A percentile compares a stretch with the other conserved stretches of the same genome.
These are phyloP conservation scores for Thermochaetoides thermophila DNA, from an alignment of 495 filamentous ascomycete genomes.

Conservation along the genomic window DNA sequence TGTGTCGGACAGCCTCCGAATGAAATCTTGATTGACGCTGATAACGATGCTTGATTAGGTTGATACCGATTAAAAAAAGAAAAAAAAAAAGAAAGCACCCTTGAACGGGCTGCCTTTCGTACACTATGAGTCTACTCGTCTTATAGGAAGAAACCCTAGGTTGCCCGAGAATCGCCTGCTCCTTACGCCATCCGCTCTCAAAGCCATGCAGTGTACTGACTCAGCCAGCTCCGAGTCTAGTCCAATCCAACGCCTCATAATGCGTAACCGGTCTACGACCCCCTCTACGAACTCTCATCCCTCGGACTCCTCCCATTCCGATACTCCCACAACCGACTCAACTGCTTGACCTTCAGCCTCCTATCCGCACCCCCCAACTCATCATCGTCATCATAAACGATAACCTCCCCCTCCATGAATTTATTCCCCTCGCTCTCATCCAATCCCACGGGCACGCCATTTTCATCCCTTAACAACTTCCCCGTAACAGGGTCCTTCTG, in stretches of 20 bases:
- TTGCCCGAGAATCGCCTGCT: no score
- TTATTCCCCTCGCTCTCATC: constrained; percentile 21
- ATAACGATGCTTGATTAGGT: no score
- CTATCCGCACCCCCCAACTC: constrained; percentile 22
- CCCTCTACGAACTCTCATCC: constrained; percentile 13
- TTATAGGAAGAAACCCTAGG: no score
- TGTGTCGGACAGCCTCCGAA: no score
- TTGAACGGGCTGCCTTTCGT: no score
- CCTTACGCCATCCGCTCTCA: no score
- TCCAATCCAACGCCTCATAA: constrained; percentile 8
- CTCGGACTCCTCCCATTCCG: constrained; percentile 48
- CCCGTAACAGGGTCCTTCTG: constrained; percentile 16
- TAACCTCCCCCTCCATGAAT: constrained; percentile 44
- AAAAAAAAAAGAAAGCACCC: no score
- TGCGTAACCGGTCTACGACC: constrained; percentile 10
- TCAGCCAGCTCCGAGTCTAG: no score
- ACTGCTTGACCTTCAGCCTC: constrained; percentile 43
- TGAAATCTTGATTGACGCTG: no score
- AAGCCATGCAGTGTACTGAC: no score
- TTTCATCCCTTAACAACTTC: constrained; percentile 8
- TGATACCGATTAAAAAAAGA: no score
- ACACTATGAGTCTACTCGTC: no score
- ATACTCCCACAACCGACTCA: constrained; percentile 63
- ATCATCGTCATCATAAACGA: constrained; percentile 23
- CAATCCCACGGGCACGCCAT: constrained; percentile 16